A percentile compares a stretch with the other conserved stretches of the same genome.
These are phyloP conservation scores for Daucus carota DNA, from an alignment of 129 eudicot species.

Conservation along the genomic window DH1_v3.0 NC_030386.2:6221001-6221500, in stretches of 20 bases:
- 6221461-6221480: conserved; percentile 45
- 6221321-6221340: conserved; percentile 41
- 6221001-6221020: not conserved
- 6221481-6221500: conserved; percentile 69
- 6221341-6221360: conserved; percentile 35
- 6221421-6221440: conserved; percentile 33
- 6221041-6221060: not conserved
- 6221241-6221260: conserved; percentile 30
- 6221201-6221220: conserved; percentile 31
- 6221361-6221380: conserved; percentile 61
- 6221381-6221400: conserved; percentile 37
- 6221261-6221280: conserved; percentile 20
- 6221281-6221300: not conserved
- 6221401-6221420: conserved; percentile 21
- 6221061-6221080: conserved; percentile 15
- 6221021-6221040: not conserved
- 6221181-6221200: conserved; percentile 21
- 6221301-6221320: conserved; percentile 33
- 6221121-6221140: conserved; percentile 32
- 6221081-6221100: conserved; percentile 45
- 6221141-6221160: conserved; percentile 20
- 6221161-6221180: conserved; percentile 21
- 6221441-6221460: conserved; percentile 42
- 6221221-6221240: conserved; percentile 35
- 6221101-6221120: conserved; percentile 24